Percentiles rank a stretch among this genome's conserved stretches.
These are phyloP conservation scores for Schizochytrium sp. DNA, from an alignment of 108 stramenopile genomes.

Conservation along the genomic window DNA sequence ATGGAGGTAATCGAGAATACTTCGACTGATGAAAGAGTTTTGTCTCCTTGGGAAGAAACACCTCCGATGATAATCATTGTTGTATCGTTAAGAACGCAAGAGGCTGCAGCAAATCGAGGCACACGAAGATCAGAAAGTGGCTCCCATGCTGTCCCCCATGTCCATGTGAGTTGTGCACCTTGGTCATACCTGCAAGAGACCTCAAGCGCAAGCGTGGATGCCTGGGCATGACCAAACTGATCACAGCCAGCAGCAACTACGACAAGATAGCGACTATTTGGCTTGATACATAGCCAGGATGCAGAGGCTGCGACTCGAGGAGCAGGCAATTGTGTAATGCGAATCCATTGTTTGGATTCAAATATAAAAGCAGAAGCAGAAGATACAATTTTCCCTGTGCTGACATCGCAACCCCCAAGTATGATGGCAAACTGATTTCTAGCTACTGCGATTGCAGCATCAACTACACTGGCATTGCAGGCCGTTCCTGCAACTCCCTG, in stretches of 20 bases:
- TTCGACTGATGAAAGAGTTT: not conserved
- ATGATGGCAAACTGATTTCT: not conserved
- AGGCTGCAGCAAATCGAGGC: not conserved
- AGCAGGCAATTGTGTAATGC: not conserved
- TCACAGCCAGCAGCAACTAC: not conserved
- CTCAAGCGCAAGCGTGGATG: not conserved
- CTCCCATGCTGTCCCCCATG: not conserved
- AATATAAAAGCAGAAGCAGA: not conserved
- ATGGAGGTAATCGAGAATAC: not conserved
- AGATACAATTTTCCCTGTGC: not conserved
- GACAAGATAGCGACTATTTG: not conserved
- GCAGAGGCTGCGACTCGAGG: slow-evolving; percentile 13
- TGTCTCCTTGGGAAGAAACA: not conserved
- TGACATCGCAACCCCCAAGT: not conserved
- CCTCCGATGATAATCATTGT: not conserved
- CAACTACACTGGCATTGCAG: not conserved
- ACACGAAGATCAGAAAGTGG: not conserved
- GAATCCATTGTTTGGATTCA: not conserved
- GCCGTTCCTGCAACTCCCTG: not conserved
- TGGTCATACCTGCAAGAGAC: not conserved
- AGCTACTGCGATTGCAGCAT: not conserved
- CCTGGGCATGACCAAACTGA: not conserved
- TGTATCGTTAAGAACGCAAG: not conserved
- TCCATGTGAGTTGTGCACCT: not conserved
- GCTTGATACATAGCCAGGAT: slow-evolving; percentile 4